Percentiles rank a stretch among this genome's conserved stretches.
Evolutionary conservation across 2,329 filamentous ascomycete genomes (phyloP).

Genomic region (Exophiala spinifera): DNA sequence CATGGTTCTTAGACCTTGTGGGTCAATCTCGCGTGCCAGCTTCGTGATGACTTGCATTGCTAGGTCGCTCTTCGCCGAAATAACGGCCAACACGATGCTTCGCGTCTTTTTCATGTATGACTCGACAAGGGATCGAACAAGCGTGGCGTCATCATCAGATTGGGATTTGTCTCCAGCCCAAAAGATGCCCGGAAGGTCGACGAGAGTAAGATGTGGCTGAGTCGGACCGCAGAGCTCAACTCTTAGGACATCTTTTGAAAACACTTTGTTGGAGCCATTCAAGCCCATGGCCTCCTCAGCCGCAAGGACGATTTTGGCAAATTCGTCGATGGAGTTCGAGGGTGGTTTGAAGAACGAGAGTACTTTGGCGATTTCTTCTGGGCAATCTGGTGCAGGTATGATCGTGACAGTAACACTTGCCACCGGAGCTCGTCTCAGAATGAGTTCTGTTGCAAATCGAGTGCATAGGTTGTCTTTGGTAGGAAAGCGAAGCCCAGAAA

Average conservation of each 20-base stretch:
- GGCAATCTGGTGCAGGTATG: constrained; percentile 32
- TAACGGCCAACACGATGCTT: constrained; percentile 59
- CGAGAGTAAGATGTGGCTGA: constrained; percentile 58
- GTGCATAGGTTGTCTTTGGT: constrained; percentile 57
- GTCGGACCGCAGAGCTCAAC: constrained; percentile 60
- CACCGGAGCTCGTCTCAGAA: constrained; percentile 45
- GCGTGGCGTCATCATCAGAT: constrained; percentile 51
- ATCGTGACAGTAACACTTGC: constrained; percentile 46
- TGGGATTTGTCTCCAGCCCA: constrained; percentile 54
- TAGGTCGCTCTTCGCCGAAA: constrained; percentile 51
- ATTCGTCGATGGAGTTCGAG: constrained; percentile 36
- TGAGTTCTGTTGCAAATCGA: constrained; percentile 59
- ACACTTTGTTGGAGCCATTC: constrained; percentile 33
- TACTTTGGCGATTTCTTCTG: constrained; percentile 26
- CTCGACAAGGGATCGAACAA: constrained; percentile 48
- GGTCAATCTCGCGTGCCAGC: constrained; percentile 40
- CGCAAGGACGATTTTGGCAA: constrained; percentile 50
- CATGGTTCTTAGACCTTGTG: constrained; percentile 33
- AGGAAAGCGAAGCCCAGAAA: constrained; percentile 60
- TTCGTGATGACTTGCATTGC: constrained; percentile 58
- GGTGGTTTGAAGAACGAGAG: constrained; percentile 14
- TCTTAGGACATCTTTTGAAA: constrained; percentile 53
- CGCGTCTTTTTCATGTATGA: constrained; percentile 56
- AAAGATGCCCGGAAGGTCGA: constrained; percentile 61
- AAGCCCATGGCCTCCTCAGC: constrained; percentile 55